Percentiles rank a stretch among this genome's conserved stretches.
phyloP scores from a whole-genome alignment of 306 rosid genomes.

The Glycine tomentella region DNA sequence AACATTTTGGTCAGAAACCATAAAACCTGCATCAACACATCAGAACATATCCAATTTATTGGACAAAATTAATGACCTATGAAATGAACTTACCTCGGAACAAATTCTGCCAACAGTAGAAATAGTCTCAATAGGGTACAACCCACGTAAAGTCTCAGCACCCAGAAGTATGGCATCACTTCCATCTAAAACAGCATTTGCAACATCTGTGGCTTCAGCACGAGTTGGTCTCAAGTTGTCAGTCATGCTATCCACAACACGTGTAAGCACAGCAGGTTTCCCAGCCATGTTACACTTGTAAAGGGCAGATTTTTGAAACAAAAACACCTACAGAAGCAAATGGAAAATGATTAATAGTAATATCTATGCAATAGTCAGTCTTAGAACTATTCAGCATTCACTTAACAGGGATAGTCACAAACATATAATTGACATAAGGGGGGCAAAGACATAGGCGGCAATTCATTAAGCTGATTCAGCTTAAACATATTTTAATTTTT shows the following conservation, averaged over 20 bases:
- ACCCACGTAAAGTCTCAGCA: constrained; percentile 98
- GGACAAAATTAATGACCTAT: constrained; percentile 20
- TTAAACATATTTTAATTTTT: neutral
- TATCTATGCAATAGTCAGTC: constrained; percentile 20
- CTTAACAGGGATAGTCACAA: neutral
- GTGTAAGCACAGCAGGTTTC: constrained; percentile 99
- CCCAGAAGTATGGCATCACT: constrained; percentile 98
- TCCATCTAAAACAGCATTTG: constrained; percentile 98
- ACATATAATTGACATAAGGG: neutral
- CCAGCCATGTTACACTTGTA: constrained; percentile 99
- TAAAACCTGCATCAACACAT: constrained; percentile 36
- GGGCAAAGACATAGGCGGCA: neutral
- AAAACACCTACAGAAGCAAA: constrained; percentile 74
- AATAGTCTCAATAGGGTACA: constrained; percentile 93
- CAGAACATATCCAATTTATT: constrained; percentile 19
- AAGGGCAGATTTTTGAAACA: constrained; percentile 96
- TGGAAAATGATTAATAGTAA: constrained; percentile 35
- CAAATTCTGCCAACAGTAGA: constrained; percentile 94
- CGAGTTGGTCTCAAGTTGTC: constrained; percentile 99
- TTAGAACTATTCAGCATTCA: constrained; percentile 22
- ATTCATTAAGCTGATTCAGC: constrained; percentile 29
- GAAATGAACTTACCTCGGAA: constrained; percentile 71
- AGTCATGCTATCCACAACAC: constrained; percentile 99
- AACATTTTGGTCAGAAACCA: constrained; percentile 14
- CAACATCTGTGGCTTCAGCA: constrained; percentile 99